Percentiles rank a stretch among this genome's conserved stretches.
phyloP scores from a whole-genome alignment of 345 rosid genomes.

The Theobroma cacao region DNA sequence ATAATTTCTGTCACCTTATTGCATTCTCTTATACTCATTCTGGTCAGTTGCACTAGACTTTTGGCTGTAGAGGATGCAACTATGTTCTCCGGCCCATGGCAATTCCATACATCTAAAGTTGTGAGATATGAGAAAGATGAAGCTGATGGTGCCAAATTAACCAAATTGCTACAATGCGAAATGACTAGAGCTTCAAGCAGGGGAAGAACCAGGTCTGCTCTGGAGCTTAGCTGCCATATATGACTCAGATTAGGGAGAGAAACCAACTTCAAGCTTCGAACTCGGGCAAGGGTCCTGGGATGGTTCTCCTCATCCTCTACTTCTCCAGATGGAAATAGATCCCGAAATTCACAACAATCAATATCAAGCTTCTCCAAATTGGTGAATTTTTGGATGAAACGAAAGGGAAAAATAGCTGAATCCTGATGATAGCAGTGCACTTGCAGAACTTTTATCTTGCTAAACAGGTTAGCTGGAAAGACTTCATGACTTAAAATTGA shows the following conservation, averaged over 20 bases:
- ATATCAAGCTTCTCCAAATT: conserved; percentile 9
- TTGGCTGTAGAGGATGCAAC: conserved; percentile 11
- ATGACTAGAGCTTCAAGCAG: background rate
- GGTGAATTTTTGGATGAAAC: conserved; percentile 8
- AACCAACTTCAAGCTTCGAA: conserved; percentile 11
- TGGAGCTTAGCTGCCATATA: conserved; percentile 1
- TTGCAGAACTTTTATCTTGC: background rate
- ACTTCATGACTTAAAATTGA: background rate
- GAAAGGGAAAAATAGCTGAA: background rate
- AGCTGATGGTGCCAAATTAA: conserved; percentile 7
- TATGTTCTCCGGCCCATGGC: background rate
- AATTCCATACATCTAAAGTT: conserved; percentile 9
- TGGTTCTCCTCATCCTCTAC: background rate
- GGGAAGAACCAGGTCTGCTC: background rate
- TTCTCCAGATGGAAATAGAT: background rate
- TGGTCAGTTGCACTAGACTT: conserved; percentile 10
- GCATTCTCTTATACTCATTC: conserved; percentile 15
- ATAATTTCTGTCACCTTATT: background rate
- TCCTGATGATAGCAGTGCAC: conserved; percentile 20
- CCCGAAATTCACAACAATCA: conserved; percentile 13
- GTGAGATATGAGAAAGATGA: conserved; percentile 9
- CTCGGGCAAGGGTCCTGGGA: background rate
- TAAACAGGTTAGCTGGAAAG: background rate
- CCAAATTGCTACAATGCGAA: background rate
- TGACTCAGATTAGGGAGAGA: background rate